Conservation (phyloP, 495 filamentous ascomycete species). For the Tetracladium setigerum region DNA sequence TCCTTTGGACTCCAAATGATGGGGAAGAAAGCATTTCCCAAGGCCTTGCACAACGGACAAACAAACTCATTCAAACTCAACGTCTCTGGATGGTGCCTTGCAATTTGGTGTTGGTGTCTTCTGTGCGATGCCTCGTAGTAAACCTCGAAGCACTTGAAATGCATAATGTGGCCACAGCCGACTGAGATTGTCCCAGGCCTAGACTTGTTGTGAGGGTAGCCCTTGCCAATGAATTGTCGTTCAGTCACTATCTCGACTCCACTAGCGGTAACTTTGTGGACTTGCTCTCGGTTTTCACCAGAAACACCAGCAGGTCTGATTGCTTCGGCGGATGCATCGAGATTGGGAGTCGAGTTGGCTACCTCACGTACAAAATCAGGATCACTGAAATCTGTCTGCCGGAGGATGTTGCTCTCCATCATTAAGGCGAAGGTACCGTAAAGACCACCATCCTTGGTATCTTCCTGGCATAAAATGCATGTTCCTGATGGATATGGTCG, state of each 20-base stretch:
- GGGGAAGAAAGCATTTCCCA: slow-evolving; percentile 91
- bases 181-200: slow-evolving; percentile 76
- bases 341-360: slow-evolving; percentile 61
- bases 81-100: slow-evolving; percentile 82
- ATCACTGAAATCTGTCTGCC: slow-evolving; percentile 76
- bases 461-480: slow-evolving; percentile 94
- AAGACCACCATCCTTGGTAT: slow-evolving; percentile 79
- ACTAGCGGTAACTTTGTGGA: slow-evolving; percentile 66
- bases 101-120: slow-evolving; percentile 84
- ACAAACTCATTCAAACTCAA: slow-evolving; percentile 77
- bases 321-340: slow-evolving; percentile 75
- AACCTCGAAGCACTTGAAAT: slow-evolving; percentile 89
- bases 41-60: slow-evolving; percentile 95
- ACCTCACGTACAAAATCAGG: slow-evolving; percentile 80
- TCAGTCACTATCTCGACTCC: slow-evolving; percentile 65
- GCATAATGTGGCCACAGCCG: slow-evolving; percentile 97
- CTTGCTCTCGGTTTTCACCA: slow-evolving; percentile 67
- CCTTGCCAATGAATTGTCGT: slow-evolving; percentile 78
- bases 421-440: slow-evolving; percentile 91
- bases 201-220: slow-evolving; percentile 63
- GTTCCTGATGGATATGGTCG: slow-evolving; percentile 94
- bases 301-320: slow-evolving; percentile 87
- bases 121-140: slow-evolving; percentile 76
- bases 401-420: slow-evolving; percentile 77
- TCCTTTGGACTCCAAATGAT: slow-evolving; percentile 94